A percentile compares a stretch with the other conserved stretches of the same genome.
These are phyloP conservation scores for Coemansia sp. DNA, from an alignment of 192 early-diverging fungal species.

Conservation along the genomic window DNA sequence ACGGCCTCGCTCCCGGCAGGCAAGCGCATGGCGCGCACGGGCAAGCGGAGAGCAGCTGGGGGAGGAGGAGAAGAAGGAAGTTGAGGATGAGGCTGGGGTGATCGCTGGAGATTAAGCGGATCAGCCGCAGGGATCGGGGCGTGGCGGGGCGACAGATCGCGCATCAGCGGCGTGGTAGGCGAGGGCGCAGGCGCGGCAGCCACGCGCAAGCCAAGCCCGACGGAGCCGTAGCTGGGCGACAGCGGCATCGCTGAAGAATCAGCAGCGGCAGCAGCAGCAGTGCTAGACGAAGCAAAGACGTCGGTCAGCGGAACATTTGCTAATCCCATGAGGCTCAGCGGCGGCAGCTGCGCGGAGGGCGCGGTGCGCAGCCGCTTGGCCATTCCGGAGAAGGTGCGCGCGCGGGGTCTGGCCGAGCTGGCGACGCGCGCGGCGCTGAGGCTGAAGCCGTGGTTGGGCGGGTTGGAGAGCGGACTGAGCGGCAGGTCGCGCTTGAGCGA, in stretches of 20 bases:
- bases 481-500: conserved; percentile 44
- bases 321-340: conserved; percentile 8
- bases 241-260: not conserved
- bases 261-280: not conserved
- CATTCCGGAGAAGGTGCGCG: conserved; percentile 42
- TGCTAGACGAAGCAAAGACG: conserved; percentile 2
- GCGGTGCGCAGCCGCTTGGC: conserved; percentile 33
- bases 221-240: conserved; percentile 14
- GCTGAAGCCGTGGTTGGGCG: not conserved
- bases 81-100: no score
- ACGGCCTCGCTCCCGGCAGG: conserved; percentile 1
- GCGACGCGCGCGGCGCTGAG: not conserved
- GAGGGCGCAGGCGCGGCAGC: not conserved
- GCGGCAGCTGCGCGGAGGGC: conserved; percentile 1
- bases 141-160: not conserved
- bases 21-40: not conserved
- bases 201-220: conserved; percentile 13
- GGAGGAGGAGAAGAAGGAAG: no score
- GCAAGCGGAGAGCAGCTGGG: not conserved
- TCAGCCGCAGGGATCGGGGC: no score
- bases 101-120: not conserved
- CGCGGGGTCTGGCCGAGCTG: conserved; percentile 13
- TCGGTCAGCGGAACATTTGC: not conserved
- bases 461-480: conserved; percentile 9
- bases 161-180: not conserved